A percentile compares a stretch with the other conserved stretches of the same genome.
These are phyloP conservation scores for Exophiala spinifera DNA, from an alignment of 2,329 filamentous ascomycete species.

Conservation along the genomic window DNA sequence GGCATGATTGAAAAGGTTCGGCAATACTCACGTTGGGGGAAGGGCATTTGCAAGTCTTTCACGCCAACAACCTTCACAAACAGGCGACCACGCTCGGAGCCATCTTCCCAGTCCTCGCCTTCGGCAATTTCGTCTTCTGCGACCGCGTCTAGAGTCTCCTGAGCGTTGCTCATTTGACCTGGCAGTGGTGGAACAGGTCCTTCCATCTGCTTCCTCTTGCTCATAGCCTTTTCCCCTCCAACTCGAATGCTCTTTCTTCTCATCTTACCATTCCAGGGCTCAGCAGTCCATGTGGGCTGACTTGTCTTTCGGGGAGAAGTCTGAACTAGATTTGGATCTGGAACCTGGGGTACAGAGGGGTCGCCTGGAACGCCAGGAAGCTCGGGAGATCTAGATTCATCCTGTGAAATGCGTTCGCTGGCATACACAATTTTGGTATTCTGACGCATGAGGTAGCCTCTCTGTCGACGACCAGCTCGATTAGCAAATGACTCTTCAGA, in stretches of 20 bases:
- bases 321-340: slow-evolving; percentile 31
- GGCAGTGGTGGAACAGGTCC: slow-evolving; percentile 79
- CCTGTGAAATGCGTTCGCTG: slow-evolving; percentile 67
- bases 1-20: not conserved
- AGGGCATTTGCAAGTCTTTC: slow-evolving; percentile 87
- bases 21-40: slow-evolving; percentile 74
- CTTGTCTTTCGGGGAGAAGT: slow-evolving; percentile 71
- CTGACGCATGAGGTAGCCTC: slow-evolving; percentile 96
- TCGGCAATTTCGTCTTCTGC: slow-evolving; percentile 66
- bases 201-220: slow-evolving; percentile 58
- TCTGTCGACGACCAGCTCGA: slow-evolving; percentile 66
- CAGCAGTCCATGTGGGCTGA: slow-evolving; percentile 90
- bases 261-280: slow-evolving; percentile 87
- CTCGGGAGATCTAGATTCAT: slow-evolving; percentile 39
- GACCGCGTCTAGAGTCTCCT: slow-evolving; percentile 60
- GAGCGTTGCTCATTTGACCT: slow-evolving; percentile 78
- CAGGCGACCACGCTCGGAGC: slow-evolving; percentile 79
- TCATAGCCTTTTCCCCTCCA: slow-evolving; percentile 50
- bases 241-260: slow-evolving; percentile 64
- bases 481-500: slow-evolving; percentile 56
- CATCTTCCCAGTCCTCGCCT: slow-evolving; percentile 61
- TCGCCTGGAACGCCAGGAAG: slow-evolving; percentile 40
- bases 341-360: slow-evolving; percentile 31
- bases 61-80: slow-evolving; percentile 99
- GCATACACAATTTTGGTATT: slow-evolving; percentile 96